Evolutionary conservation across 1,139 yeast genomes (phyloP).

Genomic region (Suhomyces bolitotheri): DNA sequence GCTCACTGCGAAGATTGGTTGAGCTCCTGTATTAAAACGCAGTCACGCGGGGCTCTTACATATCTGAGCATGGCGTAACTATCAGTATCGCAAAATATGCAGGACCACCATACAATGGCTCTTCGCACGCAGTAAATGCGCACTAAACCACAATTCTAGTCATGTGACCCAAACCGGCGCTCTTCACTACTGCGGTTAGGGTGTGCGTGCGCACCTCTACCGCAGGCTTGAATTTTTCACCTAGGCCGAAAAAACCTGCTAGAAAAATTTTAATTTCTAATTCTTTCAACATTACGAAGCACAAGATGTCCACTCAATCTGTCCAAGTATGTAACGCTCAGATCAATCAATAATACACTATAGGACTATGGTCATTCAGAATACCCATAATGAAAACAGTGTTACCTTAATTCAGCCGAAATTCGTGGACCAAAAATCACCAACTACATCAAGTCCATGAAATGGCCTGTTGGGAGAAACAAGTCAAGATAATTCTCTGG

Average conservation of each 20-base stretch:
- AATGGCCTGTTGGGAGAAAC: too few relatives aligned
- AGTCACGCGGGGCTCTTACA: conserved; percentile 8
- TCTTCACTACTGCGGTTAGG: conserved; percentile 9
- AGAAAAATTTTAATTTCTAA: conserved; percentile 17
- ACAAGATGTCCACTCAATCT: conserved; percentile 61
- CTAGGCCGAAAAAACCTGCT: conserved; percentile 13
- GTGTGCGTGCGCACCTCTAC: conserved; percentile 8
- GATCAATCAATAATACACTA: too few relatives aligned
- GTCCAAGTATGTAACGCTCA: conserved; percentile 61
- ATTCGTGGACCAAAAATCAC: too few relatives aligned
- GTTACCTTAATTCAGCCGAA: too few relatives aligned
- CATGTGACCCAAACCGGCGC: too few relatives aligned
- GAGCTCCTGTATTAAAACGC: conserved; percentile 10
- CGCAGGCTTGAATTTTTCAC: conserved; percentile 12
- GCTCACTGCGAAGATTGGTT: not conserved
- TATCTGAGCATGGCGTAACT: conserved; percentile 6
- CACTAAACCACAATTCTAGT: too few relatives aligned
- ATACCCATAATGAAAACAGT: too few relatives aligned
- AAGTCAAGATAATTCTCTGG: too few relatives aligned
- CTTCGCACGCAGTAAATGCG: too few relatives aligned
- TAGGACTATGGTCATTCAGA: too few relatives aligned
- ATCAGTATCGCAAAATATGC: conserved; percentile 1
- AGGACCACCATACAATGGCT: too few relatives aligned
- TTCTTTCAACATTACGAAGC: conserved; percentile 15
- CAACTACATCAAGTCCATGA: too few relatives aligned